Percentiles rank a stretch among this genome's conserved stretches.
phyloP scores from a whole-genome alignment of 2,329 filamentous ascomycete species.

The Stagonosporopsis tanaceti region DNA sequence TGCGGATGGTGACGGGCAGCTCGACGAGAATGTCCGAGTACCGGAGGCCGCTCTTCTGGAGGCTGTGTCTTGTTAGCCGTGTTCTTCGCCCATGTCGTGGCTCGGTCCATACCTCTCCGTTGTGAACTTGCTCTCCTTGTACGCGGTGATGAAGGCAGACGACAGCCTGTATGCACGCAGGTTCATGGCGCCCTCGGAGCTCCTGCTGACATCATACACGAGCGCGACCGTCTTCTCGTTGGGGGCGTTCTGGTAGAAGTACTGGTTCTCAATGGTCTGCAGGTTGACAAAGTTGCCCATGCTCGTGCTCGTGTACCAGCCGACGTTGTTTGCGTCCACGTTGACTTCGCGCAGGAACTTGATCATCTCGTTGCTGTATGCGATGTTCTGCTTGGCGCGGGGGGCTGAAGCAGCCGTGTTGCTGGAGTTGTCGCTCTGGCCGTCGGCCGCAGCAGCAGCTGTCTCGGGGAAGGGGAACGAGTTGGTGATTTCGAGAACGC shows the following conservation, averaged over 20 bases:
- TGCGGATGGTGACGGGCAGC: constrained; percentile 88
- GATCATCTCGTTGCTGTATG: constrained; percentile 97
- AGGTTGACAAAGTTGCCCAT: constrained; percentile 98
- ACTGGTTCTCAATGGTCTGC: constrained; percentile 97
- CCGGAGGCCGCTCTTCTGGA: constrained; percentile 91
- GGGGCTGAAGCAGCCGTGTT: constrained; percentile 86
- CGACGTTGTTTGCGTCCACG: constrained; percentile 95
- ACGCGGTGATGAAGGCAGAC: constrained; percentile 85
- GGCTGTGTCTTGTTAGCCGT: constrained; percentile 66
- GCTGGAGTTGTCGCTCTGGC: constrained; percentile 43
- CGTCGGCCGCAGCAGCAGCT: constrained; percentile 68
- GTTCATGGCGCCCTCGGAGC: constrained; percentile 88
- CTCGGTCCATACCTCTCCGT: constrained; percentile 83
- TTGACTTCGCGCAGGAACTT: constrained; percentile 96
- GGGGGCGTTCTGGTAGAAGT: constrained; percentile 90
- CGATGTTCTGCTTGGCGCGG: constrained; percentile 85
- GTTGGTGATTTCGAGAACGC: constrained; percentile 89
- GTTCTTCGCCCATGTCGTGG: constrained; percentile 64
- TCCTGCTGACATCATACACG: constrained; percentile 94
- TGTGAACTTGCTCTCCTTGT: constrained; percentile 97
- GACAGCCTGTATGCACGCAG: constrained; percentile 91
- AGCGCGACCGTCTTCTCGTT: constrained; percentile 88
- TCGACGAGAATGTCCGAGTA: constrained; percentile 95
- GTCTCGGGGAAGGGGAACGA: constrained; percentile 90
- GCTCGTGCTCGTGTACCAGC: constrained; percentile 98